Percentiles rank a stretch among this genome's conserved stretches.
These are phyloP conservation scores for Curvularia sp. DNA, from an alignment of 2,329 filamentous ascomycete genomes.

Conservation along the genomic window DNA sequence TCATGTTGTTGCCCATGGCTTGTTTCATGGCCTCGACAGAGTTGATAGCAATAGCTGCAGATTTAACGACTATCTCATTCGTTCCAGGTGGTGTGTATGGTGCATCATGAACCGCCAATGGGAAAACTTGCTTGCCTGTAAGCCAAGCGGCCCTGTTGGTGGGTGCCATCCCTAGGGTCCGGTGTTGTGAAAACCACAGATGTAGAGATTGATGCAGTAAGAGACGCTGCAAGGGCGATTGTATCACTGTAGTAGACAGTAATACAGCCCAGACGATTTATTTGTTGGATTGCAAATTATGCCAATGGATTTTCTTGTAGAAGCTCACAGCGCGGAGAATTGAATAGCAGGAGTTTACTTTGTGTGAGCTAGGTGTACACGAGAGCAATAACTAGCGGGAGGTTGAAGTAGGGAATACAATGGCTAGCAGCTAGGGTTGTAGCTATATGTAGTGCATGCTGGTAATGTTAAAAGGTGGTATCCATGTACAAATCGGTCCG, in stretches of 20 bases:
- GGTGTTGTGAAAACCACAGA: background rate
- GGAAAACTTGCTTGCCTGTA: background rate
- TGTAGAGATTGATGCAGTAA: background rate
- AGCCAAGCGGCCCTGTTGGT: conserved; percentile 6
- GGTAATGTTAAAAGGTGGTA: background rate
- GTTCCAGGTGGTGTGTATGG: conserved; percentile 47
- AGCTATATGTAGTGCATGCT: background rate
- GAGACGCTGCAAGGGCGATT: no score
- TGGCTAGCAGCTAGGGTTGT: background rate
- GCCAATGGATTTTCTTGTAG: background rate
- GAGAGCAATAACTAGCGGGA: no score
- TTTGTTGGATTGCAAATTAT: background rate
- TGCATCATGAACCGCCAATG: conserved; percentile 42
- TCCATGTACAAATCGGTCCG: background rate
- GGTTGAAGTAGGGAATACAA: background rate
- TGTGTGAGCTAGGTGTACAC: no score
- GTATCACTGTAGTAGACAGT: background rate
- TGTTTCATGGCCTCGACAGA: conserved; percentile 54
- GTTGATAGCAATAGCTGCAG: conserved; percentile 53
- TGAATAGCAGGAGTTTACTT: no score
- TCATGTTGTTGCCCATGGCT: conserved; percentile 22
- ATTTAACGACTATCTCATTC: conserved; percentile 52
- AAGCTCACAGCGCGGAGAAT: background rate
- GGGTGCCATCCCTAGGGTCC: background rate
- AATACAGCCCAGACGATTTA: background rate